Evolutionary conservation across 352 stramenopile species (phyloP), one percentile per base, ranked within the genome.

Genomic region (Proteromonas lacertae): DNA sequence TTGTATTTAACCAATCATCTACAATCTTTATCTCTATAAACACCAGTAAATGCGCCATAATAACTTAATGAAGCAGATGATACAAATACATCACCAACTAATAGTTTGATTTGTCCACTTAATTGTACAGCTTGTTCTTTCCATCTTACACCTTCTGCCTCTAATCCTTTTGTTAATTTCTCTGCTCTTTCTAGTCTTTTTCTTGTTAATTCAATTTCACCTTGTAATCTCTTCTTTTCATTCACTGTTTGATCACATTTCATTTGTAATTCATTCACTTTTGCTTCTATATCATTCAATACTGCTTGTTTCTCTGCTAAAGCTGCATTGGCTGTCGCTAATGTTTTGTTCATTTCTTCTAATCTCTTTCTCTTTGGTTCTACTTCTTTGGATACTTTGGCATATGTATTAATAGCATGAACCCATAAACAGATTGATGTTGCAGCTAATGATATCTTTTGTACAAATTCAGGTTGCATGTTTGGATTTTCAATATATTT

Each of bases 351-450:
- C 68, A 89, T 80, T 23, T 64, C 56, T 17, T 50, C 70, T 0
- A 91, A 41, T 10, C 69, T 73, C 38, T 70, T 64, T 36, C 72
- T 69, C 50, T 91, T 90, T 0, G 74, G 74, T 0, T 55, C 74
- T 1, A 90, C 75, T 34, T 84, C 72, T 48, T 89, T 90, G 1
- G 69, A 70, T 4, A 90, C 74, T 74, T 77, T 5, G 4, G 66
- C 69, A 52, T 90, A 90, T n/a, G 82, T 69, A 25, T 88, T 64
- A 64, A 90, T 89, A 2, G 74, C 74, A 37, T 84, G 69, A 12
- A 78, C 69, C 64, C 74, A 90, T 63, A 86, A 77, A 43, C 74
- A 90, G 17, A 90, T 44, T 18, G 66, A 75, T 2, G 57, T 75
- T 0, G 70, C 73, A 0, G 74, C 74, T 25, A 72, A 77, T 12